These are phyloP conservation scores for Phaeosphaeriaceae sp. DNA, from an alignment of 2,329 filamentous ascomycete genomes.

Conservation along the genomic window DNA sequence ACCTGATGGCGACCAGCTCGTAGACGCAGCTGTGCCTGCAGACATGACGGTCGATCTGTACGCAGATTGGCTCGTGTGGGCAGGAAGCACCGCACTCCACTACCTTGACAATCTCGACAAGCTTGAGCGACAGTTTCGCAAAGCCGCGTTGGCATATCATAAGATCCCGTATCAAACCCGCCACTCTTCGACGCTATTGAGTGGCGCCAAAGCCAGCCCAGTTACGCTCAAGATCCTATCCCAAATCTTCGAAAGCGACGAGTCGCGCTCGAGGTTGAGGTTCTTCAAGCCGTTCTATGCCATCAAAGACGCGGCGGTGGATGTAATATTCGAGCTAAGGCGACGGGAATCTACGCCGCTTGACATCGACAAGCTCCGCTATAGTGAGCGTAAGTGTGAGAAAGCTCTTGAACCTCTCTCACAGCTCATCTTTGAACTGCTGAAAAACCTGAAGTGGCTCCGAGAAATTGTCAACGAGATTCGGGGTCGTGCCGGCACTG, in stretches of 20 bases:
- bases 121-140: conserved; percentile 10
- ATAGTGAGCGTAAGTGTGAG: background rate
- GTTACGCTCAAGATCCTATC: background rate
- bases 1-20: background rate
- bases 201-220: conserved; percentile 1
- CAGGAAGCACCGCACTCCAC: background rate
- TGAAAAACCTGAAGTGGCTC: conserved; percentile 4
- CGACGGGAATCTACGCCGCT: background rate
- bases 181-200: background rate
- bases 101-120: conserved; percentile 9
- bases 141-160: conserved; percentile 9
- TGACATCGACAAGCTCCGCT: conserved; percentile 1
- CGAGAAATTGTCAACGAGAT: conserved; percentile 2
- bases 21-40: background rate
- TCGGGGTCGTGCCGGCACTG: background rate
- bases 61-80: conserved; percentile 12
- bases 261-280: background rate
- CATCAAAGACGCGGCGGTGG: background rate
- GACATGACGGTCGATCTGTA: background rate
- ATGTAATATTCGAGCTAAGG: background rate
- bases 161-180: conserved; percentile 8
- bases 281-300: conserved; percentile 12
- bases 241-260: conserved; percentile 9
- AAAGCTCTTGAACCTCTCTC: background rate
- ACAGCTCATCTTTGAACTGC: background rate